Evolutionary conservation across 2,329 filamentous ascomycete species (phyloP).

Genomic region (Zasmidium citrigriseum): DNA sequence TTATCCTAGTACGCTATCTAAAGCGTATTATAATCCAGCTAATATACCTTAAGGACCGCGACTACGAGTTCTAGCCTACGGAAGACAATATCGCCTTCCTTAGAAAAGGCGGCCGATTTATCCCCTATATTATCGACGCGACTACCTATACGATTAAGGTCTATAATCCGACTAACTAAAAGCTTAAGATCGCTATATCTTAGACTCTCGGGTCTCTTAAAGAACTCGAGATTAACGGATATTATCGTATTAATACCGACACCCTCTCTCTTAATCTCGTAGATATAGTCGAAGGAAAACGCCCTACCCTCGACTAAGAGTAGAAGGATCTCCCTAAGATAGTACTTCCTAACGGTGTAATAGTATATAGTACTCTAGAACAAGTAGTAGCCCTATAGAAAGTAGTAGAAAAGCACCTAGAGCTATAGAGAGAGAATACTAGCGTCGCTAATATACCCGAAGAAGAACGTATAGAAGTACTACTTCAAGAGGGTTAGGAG

Average conservation of each 20-base stretch:
- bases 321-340: background rate
- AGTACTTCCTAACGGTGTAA: background rate
- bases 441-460: background rate
- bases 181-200: too few relatives aligned
- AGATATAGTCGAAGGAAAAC: background rate
- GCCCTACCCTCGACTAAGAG: background rate
- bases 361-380: background rate
- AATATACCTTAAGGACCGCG: too few relatives aligned
- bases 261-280: background rate
- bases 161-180: too few relatives aligned
- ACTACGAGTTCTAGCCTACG: too few relatives aligned
- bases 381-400: background rate
- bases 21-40: too few relatives aligned
- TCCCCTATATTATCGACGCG: too few relatives aligned
- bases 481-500: background rate
- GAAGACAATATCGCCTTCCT: too few relatives aligned
- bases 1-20: too few relatives aligned
- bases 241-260: background rate
- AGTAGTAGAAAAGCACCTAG: background rate
- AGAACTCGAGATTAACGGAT: background rate
- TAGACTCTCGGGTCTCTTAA: background rate
- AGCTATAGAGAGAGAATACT: background rate
- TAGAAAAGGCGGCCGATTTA: too few relatives aligned
- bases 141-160: too few relatives aligned
- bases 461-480: background rate